Evolutionary conservation across 257 asterid genomes (phyloP).

Genomic region (Nicotiana attenuata): DNA sequence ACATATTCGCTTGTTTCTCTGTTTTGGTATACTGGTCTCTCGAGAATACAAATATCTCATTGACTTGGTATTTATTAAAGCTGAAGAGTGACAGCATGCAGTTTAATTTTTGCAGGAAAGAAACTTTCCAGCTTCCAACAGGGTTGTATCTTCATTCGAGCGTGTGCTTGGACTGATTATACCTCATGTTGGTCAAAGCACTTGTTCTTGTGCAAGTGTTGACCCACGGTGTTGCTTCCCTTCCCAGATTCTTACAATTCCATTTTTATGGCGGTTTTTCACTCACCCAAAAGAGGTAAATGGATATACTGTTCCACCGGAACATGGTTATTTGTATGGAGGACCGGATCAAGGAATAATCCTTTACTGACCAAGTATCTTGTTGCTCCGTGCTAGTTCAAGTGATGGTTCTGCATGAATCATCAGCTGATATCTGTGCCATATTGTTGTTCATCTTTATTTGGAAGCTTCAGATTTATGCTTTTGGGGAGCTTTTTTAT

Average conservation of each 20-base stretch:
- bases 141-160: slow-evolving; percentile 60
- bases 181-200: slow-evolving; percentile 69
- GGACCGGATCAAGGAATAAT: neutral
- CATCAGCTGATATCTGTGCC: neutral
- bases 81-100: slow-evolving; percentile 17
- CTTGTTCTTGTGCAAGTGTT: slow-evolving; percentile 63
- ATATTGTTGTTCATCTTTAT: neutral
- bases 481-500: neutral
- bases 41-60: neutral
- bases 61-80: neutral
- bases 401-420: slow-evolving; percentile 5
- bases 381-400: slow-evolving; percentile 6
- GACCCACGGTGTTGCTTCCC: slow-evolving; percentile 64
- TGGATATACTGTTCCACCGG: slow-evolving; percentile 8
- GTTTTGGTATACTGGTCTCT: neutral
- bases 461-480: neutral
- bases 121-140: slow-evolving; percentile 40
- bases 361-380: neutral
- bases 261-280: slow-evolving; percentile 77
- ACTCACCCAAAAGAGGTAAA: slow-evolving; percentile 87
- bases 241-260: slow-evolving; percentile 80
- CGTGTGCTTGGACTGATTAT: slow-evolving; percentile 48
- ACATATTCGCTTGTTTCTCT: neutral
- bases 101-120: slow-evolving; percentile 46
- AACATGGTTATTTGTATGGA: slow-evolving; percentile 6